These are phyloP conservation scores for Monosporascus sp. DNA, from an alignment of 2,329 filamentous ascomycete genomes.

Conservation along the genomic window DNA sequence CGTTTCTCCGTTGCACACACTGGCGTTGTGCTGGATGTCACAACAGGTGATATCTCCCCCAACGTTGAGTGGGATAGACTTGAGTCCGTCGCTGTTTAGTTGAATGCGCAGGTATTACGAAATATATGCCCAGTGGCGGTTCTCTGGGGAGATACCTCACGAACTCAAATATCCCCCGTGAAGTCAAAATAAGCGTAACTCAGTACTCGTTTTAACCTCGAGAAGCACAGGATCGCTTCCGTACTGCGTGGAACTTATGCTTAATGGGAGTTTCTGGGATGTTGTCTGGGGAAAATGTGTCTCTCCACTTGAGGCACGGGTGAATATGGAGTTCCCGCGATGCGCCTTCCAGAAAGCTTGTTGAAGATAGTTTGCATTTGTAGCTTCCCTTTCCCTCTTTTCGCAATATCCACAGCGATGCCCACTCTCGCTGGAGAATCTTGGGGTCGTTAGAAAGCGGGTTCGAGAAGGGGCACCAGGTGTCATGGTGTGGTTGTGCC, in stretches of 20 bases:
- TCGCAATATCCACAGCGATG: neutral
- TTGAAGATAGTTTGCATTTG: neutral
- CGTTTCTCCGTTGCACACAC: neutral
- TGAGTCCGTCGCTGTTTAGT: no score
- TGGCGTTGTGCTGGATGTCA: no score
- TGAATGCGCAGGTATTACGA: no score
- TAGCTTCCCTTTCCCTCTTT: neutral
- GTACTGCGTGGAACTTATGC: no score
- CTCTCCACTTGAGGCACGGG: conserved; percentile 1
- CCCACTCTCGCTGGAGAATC: neutral
- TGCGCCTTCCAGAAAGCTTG: neutral
- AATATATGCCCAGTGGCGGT: no score
- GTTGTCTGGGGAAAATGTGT: neutral
- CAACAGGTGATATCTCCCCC: no score
- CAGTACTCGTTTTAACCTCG: no score
- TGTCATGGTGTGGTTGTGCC: neutral
- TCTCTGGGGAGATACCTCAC: no score
- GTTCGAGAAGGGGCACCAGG: neutral
- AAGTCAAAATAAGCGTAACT: no score
- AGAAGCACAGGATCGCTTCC: no score
- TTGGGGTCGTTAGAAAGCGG: neutral
- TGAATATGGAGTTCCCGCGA: conserved; percentile 1
- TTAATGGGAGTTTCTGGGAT: neutral
- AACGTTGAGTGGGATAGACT: no score
- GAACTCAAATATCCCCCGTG: no score